phyloP scores from a whole-genome alignment of 768 basidiomycete genomes.

The Gymnopilus dilepis region DNA sequence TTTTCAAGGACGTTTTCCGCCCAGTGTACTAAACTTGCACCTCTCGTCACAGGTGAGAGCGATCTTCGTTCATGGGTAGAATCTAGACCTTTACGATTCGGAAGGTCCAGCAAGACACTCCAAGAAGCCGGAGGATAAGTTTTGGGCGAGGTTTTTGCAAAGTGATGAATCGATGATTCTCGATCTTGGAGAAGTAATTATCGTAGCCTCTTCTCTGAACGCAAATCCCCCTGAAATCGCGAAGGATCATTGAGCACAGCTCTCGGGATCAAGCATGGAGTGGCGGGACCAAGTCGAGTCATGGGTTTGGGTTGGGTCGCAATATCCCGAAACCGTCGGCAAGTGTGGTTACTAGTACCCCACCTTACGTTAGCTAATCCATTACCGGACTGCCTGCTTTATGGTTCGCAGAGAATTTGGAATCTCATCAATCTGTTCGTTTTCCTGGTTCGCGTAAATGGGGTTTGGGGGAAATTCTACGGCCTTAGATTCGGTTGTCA shows the following conservation, averaged over 20 bases:
- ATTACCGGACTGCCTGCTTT: constrained; percentile 14
- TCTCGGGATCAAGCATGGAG: constrained; percentile 3
- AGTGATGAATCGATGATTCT: neutral
- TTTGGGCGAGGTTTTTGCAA: constrained; percentile 1
- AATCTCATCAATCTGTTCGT: constrained; percentile 31
- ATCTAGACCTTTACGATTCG: neutral
- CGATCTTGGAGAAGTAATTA: neutral
- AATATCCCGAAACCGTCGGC: constrained; percentile 32
- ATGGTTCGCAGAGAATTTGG: constrained; percentile 20
- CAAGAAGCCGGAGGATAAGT: neutral
- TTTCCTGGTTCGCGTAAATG: constrained; percentile 22
- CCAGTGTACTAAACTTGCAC: neutral
- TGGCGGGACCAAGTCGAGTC: constrained; percentile 19
- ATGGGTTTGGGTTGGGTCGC: constrained; percentile 22
- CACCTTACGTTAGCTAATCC: constrained; percentile 28
- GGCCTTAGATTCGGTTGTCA: constrained; percentile 27
- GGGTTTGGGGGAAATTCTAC: constrained; percentile 25
- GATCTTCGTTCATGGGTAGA: neutral
- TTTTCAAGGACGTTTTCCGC: neutral
- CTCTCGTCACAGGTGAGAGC: neutral
- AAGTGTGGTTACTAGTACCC: constrained; percentile 19
- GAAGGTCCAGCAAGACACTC: neutral
- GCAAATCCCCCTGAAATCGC: constrained; percentile 26
- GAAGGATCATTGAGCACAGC: constrained; percentile 10
- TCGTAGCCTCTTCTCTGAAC: neutral